Percentiles rank a stretch among this genome's conserved stretches.
phyloP scores from a whole-genome alignment of 108 stramenopile species.

The Cyclotella atomus region DNA sequence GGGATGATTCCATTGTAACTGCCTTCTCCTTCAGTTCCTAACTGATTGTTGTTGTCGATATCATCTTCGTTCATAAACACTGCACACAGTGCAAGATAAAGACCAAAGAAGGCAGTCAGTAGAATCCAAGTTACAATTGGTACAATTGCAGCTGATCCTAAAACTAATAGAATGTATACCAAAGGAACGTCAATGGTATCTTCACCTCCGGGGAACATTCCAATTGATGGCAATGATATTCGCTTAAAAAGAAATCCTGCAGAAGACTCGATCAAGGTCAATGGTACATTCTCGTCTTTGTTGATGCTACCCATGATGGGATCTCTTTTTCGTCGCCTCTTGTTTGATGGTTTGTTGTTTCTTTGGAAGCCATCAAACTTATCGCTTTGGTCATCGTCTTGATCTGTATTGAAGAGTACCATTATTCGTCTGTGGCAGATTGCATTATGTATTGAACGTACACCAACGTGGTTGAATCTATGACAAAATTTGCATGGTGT shows the following conservation, averaged over 20 bases:
- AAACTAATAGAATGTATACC: constrained; percentile 4
- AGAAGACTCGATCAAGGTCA: background rate
- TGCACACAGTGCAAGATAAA: constrained; percentile 8
- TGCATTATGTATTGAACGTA: no score
- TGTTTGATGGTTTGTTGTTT: no score
- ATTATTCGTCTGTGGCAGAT: no score
- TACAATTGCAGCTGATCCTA: background rate
- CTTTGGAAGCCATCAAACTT: no score
- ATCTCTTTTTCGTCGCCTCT: background rate
- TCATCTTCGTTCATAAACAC: constrained; percentile 22
- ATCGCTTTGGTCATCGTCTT: no score
- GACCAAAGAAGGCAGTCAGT: constrained; percentile 3
- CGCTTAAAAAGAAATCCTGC: constrained; percentile 9
- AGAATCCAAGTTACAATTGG: constrained; percentile 16
- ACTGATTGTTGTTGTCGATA: background rate
- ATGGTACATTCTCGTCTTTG: constrained; percentile 11
- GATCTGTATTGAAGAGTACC: no score
- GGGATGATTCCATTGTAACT: constrained; percentile 14
- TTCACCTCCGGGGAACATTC: background rate
- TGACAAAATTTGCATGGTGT: no score
- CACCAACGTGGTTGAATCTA: no score
- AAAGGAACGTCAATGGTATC: background rate
- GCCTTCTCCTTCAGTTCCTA: background rate
- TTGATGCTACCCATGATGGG: background rate
- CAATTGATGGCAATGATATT: constrained; percentile 5